These are phyloP conservation scores for Boletus subcaerulescens DNA, from an alignment of 768 basidiomycete species.

Conservation along the genomic window DNA sequence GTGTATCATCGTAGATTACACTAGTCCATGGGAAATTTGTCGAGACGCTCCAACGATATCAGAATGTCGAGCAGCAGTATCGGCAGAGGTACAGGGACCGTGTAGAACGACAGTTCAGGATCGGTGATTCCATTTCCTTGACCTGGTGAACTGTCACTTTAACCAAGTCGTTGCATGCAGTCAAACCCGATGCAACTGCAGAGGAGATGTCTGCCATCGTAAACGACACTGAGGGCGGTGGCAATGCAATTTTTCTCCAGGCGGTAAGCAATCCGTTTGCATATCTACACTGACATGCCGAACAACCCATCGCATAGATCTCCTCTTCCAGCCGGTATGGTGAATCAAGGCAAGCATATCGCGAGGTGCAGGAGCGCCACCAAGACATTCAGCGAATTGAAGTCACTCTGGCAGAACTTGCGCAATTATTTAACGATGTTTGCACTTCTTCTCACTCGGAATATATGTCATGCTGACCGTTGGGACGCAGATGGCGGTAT, in stretches of 20 bases:
- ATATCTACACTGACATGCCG: neutral
- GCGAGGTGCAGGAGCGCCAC: conserved; percentile 88
- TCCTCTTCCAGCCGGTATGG: conserved; percentile 78
- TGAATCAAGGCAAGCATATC: conserved; percentile 75
- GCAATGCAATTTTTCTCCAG: conserved; percentile 73
- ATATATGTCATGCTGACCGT: neutral
- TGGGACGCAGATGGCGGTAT: conserved; percentile 61
- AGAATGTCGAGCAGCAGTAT: conserved; percentile 69
- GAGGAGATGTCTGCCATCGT: conserved; percentile 74
- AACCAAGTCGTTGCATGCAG: conserved; percentile 34
- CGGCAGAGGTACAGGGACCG: conserved; percentile 61
- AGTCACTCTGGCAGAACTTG: conserved; percentile 82
- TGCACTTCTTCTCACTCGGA: conserved; percentile 12
- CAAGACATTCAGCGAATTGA: conserved; percentile 84
- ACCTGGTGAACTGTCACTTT: neutral
- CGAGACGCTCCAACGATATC: conserved; percentile 76
- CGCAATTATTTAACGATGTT: conserved; percentile 84
- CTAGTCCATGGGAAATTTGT: conserved; percentile 66
- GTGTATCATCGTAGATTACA: conserved; percentile 41
- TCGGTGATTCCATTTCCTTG: conserved; percentile 44
- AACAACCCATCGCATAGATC: conserved; percentile 42
- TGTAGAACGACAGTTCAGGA: conserved; percentile 73
- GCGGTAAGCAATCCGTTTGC: conserved; percentile 42
- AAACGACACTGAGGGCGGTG: conserved; percentile 55
- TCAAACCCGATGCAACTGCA: conserved; percentile 82